Base-by-base conservation (phyloP, 2,329 filamentous ascomycete genomes). In the Albifimbria verrucaria region DNA sequence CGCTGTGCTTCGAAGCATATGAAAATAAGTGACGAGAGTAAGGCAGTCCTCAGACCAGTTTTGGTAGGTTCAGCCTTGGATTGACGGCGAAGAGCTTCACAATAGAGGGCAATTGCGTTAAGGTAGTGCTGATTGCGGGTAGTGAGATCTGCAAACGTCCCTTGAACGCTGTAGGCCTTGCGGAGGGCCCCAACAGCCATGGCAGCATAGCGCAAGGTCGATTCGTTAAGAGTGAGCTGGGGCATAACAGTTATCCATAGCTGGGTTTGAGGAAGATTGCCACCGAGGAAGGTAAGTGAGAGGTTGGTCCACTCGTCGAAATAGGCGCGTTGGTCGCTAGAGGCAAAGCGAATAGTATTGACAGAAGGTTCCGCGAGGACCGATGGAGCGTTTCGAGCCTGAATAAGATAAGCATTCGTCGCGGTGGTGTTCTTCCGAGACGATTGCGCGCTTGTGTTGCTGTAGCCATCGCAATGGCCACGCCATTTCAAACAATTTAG, bases 181-280 rank as follows among this genome's bases (percentile, higher is more conserved):
- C 69, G 68, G 12, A 75, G 54, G 3, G 72, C 72, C 1, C 72
- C 72, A 15, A 75, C 65, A 7, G 72, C 70, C 65, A 75, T 73
- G 49, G 72, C 72, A 3, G 66, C 72, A 42, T 69, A 72, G 22
- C 72, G 63, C 6, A 75, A 55, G 0, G 68, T 68, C 7, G 66
- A 62, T 52, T 74, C 71, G 48, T 72, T 65, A 1, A 72, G 53
- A 2, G 69, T 72, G 11, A 74, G 60, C 46, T 74, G 72, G 0
- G 72, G 72, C 65, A 74, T 73, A 1, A 70, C 74, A 2, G 63
- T 61, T 17, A 68, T 72, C 72, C 72, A 75, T 25, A 75, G 57
- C 15, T 64, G 58, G 4, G 70, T 65, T 21, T 68, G 62, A 47
- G 55, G 61, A 3, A 74, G 55, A 20, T 67, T 62, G 3, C 72